A percentile compares a stretch with the other conserved stretches of the same genome.
phyloP scores from a whole-genome alignment of 768 basidiomycete species.

The Paxillus ammoniavirescens region DNA sequence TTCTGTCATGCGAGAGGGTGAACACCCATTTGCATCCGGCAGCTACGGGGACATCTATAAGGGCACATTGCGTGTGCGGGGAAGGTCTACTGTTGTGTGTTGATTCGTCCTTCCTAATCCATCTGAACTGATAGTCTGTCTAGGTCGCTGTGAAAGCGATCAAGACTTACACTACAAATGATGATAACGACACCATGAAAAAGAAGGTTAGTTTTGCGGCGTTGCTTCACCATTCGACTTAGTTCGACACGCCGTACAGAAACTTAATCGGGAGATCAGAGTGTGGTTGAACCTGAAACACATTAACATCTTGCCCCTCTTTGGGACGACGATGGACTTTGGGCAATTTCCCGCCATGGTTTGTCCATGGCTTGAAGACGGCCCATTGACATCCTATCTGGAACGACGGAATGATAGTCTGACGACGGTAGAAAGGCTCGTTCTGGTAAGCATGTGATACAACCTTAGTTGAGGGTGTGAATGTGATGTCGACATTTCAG shows the following conservation, averaged over 20 bases:
- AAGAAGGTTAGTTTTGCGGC: too few species aligned
- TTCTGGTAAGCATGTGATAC: conserved; percentile 10
- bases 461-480: background rate
- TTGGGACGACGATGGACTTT: conserved; percentile 25
- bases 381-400: conserved; percentile 23
- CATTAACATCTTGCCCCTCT: conserved; percentile 30
- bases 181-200: background rate
- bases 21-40: background rate
- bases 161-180: background rate
- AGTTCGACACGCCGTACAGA: background rate
- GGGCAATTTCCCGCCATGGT: conserved; percentile 33
- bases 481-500: conserved; percentile 4
- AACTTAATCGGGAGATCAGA: conserved; percentile 29
- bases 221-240: too few species aligned
- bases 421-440: conserved; percentile 8
- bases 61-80: background rate
- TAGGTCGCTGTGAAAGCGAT: conserved; percentile 2
- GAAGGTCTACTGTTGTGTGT: background rate
- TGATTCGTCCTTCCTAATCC: too few species aligned
- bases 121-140: background rate
- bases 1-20: background rate
- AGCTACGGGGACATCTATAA: background rate
- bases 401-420: conserved; percentile 12
- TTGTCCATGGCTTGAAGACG: conserved; percentile 34
- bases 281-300: conserved; percentile 31